phyloP scores from a whole-genome alignment of 768 basidiomycete genomes.

The Mycena alexandri region DNA sequence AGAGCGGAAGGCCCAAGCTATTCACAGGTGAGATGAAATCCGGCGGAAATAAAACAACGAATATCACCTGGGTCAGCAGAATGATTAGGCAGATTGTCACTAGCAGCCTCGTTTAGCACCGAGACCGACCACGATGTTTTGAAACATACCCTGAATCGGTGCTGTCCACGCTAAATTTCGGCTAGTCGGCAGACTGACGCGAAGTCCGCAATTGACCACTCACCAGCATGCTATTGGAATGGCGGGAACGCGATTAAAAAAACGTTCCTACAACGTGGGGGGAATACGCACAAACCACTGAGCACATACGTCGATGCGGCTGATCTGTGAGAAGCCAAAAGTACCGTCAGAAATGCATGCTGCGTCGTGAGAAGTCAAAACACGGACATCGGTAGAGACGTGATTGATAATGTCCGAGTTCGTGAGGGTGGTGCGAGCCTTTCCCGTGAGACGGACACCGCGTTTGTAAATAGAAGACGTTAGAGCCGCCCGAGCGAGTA shows the following conservation, averaged over 20 bases:
- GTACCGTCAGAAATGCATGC: constrained; percentile 1
- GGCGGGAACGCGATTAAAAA: constrained; percentile 8
- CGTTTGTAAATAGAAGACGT: constrained; percentile 81
- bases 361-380: constrained; percentile 5
- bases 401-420: constrained; percentile 74
- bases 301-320: constrained; percentile 69
- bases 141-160: constrained; percentile 62
- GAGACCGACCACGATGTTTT: not conserved
- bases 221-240: constrained; percentile 56
- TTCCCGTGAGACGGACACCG: constrained; percentile 73
- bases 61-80: constrained; percentile 65
- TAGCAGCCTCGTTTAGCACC: constrained; percentile 6
- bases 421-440: constrained; percentile 70
- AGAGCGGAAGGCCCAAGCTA: constrained; percentile 79
- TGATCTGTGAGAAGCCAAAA: constrained; percentile 51
- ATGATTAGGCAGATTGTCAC: constrained; percentile 70
- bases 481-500: constrained; percentile 73
- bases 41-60: not conserved
- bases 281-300: constrained; percentile 76
- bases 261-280: constrained; percentile 10
- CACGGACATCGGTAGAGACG: constrained; percentile 73
- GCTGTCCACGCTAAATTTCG: constrained; percentile 67
- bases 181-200: not conserved
- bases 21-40: constrained; percentile 11
- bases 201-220: constrained; percentile 11